These are phyloP conservation scores for Paramarasmius palmivorus DNA, from an alignment of 1,284 basidiomycete species.

Conservation along the genomic window DNA sequence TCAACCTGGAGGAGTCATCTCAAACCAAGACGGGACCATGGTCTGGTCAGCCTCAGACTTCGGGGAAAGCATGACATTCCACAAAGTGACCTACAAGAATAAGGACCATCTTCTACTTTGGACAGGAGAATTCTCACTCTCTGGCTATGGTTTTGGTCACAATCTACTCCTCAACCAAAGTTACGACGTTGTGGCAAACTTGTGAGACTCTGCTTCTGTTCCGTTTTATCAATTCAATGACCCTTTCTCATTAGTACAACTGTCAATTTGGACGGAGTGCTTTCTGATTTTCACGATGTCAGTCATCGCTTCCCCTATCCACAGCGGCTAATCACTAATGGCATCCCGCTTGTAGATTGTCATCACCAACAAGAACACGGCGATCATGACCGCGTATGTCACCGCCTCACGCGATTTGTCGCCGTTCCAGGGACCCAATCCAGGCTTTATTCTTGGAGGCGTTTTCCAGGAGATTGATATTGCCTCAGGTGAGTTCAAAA, in stretches of 20 bases:
- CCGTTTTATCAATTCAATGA: background rate
- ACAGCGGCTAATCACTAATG: background rate
- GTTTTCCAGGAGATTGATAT: constrained; percentile 6
- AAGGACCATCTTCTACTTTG: background rate
- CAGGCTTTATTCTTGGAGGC: background rate
- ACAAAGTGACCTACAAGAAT: background rate
- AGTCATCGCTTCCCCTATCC: background rate
- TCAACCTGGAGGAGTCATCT: background rate
- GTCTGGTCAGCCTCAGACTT: background rate
- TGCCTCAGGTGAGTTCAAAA: background rate
- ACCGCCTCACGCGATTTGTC: background rate
- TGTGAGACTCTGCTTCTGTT: background rate
- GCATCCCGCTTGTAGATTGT: background rate
- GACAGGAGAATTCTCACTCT: background rate
- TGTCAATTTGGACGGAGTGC: background rate
- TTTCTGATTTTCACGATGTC: constrained; percentile 7
- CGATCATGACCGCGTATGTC: constrained; percentile 3
- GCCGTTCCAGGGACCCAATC: background rate
- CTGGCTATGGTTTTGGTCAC: background rate
- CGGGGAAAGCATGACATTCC: background rate
- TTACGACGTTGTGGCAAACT: background rate
- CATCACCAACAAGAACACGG: background rate
- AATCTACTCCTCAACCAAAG: background rate
- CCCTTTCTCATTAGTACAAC: background rate
- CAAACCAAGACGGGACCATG: background rate